These are phyloP conservation scores for Neonectria faginata DNA, from an alignment of 2,329 filamentous ascomycete species.

Conservation along the genomic window DNA sequence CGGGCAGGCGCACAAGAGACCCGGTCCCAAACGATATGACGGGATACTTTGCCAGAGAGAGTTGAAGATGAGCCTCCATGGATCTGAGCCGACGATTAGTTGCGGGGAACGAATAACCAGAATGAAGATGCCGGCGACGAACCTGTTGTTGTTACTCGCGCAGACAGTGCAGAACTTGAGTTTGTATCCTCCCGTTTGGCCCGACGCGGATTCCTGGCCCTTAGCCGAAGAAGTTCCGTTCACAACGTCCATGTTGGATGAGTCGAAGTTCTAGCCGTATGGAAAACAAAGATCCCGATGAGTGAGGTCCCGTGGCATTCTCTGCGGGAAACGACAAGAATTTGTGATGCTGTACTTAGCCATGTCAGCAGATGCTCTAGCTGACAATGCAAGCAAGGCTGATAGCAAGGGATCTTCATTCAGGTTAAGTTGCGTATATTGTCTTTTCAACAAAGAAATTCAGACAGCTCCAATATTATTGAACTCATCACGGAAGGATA, in stretches of 20 bases:
- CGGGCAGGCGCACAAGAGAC: constrained; percentile 91
- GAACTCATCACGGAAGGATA: constrained; percentile 57
- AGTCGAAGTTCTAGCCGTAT: constrained; percentile 34
- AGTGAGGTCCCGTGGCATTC: constrained; percentile 39
- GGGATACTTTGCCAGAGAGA: constrained; percentile 88
- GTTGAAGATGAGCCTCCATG: constrained; percentile 97
- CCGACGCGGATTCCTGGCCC: constrained; percentile 58
- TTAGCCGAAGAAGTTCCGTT: constrained; percentile 54
- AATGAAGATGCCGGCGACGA: constrained; percentile 45
- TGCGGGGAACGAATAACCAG: constrained; percentile 2
- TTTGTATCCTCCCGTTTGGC: constrained; percentile 76
- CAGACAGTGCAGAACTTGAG: constrained; percentile 99
- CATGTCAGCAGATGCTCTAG: constrained; percentile 26
- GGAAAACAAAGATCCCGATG: constrained; percentile 32
- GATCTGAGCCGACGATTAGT: constrained; percentile 44
- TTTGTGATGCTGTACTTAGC: constrained; percentile 23
- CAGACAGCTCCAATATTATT: constrained; percentile 83
- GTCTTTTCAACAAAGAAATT: constrained; percentile 71
- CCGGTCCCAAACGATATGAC: constrained; percentile 98
- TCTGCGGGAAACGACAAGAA: constrained; percentile 21
- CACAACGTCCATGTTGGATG: constrained; percentile 54
- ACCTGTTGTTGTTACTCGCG: constrained; percentile 97
- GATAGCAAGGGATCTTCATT: constrained; percentile 34
- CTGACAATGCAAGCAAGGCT: constrained; percentile 4
- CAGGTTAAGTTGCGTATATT: constrained; percentile 68